phyloP scores from a whole-genome alignment of 768 basidiomycete genomes.

The Leucosporidium creatinivorum region DNA sequence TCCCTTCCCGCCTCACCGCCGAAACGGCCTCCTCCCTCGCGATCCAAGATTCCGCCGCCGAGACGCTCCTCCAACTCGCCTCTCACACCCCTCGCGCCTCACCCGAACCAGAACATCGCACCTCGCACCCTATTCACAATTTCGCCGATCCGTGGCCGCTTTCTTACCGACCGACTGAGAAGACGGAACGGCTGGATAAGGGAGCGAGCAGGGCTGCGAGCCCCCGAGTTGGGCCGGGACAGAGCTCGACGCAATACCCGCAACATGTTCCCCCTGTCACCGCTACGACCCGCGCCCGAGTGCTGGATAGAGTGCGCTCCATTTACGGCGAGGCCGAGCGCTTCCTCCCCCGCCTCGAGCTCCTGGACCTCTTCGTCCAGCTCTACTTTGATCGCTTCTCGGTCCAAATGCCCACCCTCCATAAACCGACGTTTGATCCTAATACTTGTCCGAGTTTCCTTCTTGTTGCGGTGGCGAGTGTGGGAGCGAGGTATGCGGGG shows the following conservation, averaged over 20 bases:
- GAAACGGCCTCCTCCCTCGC: neutral
- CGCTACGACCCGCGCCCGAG: slow-evolving; percentile 1
- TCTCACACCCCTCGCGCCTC: slow-evolving; percentile 31
- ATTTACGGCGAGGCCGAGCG: slow-evolving; percentile 16
- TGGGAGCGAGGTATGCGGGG: slow-evolving; percentile 26
- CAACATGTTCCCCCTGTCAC: slow-evolving; percentile 22
- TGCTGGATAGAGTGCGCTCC: neutral
- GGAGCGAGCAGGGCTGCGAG: slow-evolving; percentile 21
- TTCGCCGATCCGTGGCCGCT: slow-evolving; percentile 29
- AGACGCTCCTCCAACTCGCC: slow-evolving; percentile 29
- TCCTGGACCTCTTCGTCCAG: slow-evolving; percentile 30
- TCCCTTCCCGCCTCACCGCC: neutral
- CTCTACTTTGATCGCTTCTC: slow-evolving; percentile 13
- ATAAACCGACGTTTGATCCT: slow-evolving; percentile 30
- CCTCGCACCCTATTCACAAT: slow-evolving; percentile 4
- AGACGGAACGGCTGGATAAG: neutral
- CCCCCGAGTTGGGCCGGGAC: neutral
- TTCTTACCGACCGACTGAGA: slow-evolving; percentile 26
- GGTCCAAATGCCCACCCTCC: slow-evolving; percentile 18
- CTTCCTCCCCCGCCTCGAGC: slow-evolving; percentile 22
- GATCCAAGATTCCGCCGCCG: slow-evolving; percentile 25
- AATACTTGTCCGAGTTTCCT: slow-evolving; percentile 30
- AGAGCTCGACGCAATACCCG: neutral
- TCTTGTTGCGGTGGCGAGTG: slow-evolving; percentile 26
- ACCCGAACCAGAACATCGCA: slow-evolving; percentile 23